Conservation (phyloP, 192 early-diverging fungal genomes). For the Diversispora eburnea region DNA sequence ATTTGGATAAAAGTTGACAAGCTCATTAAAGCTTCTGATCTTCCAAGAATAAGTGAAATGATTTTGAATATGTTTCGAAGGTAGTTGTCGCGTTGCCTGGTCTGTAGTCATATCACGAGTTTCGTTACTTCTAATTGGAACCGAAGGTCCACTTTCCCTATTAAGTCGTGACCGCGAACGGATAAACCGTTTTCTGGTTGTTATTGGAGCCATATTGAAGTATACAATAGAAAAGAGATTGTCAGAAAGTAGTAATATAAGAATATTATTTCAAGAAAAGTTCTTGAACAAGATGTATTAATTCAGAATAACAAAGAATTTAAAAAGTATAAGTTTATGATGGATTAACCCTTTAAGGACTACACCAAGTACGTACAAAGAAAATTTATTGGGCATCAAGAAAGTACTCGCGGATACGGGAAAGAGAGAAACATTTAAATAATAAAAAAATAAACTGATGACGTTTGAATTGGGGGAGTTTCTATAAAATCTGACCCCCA, state of each 20-base stretch:
- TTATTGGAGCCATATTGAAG: background rate
- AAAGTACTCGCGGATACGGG: slow-evolving; percentile 25
- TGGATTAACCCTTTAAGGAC: background rate
- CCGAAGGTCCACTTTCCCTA: slow-evolving; percentile 26
- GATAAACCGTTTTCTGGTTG: slow-evolving; percentile 29
- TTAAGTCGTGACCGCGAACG: slow-evolving; percentile 27
- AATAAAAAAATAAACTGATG: background rate
- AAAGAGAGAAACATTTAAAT: slow-evolving; percentile 23
- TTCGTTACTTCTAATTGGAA: slow-evolving; percentile 21
- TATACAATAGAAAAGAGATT: too few relatives aligned
- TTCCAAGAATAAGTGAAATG: slow-evolving; percentile 28
- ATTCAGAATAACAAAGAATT: background rate
- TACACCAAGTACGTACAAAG: slow-evolving; percentile 20
- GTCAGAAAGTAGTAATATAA: too few relatives aligned
- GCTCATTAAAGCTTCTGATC: slow-evolving; percentile 27
- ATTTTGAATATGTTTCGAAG: slow-evolving; percentile 21
- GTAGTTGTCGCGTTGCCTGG: slow-evolving; percentile 20
- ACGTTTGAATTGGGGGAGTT: background rate
- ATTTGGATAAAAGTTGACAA: slow-evolving; percentile 28
- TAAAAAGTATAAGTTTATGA: background rate
- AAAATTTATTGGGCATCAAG: slow-evolving; percentile 31
- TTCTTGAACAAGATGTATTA: too few relatives aligned
- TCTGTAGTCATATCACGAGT: slow-evolving; percentile 30
- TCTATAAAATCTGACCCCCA: background rate
- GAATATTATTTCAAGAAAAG: too few relatives aligned